phyloP scores from a whole-genome alignment of 441 rosid species.

The Viola pubescens region DNA sequence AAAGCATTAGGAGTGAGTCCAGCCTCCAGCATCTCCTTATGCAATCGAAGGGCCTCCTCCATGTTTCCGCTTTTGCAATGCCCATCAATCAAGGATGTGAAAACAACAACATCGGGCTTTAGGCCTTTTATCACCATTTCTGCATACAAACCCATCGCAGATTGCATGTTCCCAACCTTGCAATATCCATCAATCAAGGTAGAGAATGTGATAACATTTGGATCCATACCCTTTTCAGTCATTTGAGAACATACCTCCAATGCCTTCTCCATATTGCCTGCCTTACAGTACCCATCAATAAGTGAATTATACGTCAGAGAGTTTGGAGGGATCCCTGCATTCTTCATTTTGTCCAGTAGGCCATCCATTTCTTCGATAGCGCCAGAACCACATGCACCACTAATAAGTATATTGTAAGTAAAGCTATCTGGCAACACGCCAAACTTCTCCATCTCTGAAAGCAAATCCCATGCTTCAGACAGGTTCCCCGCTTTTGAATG shows the following conservation, averaged over 20 bases:
- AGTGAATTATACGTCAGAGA: conserved; percentile 49
- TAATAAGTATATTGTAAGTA: conserved; percentile 52
- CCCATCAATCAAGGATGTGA: conserved; percentile 70
- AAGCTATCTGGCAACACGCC: conserved; percentile 41
- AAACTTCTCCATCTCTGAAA: conserved; percentile 5
- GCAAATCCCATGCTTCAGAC: background rate
- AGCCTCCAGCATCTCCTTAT: conserved; percentile 58
- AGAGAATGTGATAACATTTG: conserved; percentile 69
- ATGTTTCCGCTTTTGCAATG: conserved; percentile 58
- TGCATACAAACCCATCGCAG: conserved; percentile 41
- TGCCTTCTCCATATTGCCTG: conserved; percentile 56
- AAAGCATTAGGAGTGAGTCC: conserved; percentile 62
- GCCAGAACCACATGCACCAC: conserved; percentile 35
- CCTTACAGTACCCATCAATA: conserved; percentile 47
- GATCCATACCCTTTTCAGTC: conserved; percentile 56
- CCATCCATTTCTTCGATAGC: conserved; percentile 35
- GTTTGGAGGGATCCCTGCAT: conserved; percentile 35
- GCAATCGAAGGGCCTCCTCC: conserved; percentile 46
- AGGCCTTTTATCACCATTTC: conserved; percentile 56
- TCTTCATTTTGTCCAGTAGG: conserved; percentile 42
- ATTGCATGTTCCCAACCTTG: conserved; percentile 41
- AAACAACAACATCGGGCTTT: conserved; percentile 60
- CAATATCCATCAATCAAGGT: conserved; percentile 69
- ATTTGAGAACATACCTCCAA: conserved; percentile 47
- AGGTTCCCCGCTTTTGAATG: background rate